Percentiles rank a stretch among this genome's conserved stretches.
Conservation (phyloP, 1,284 basidiomycete species). For the Acaromyces ingoldii region DNA sequence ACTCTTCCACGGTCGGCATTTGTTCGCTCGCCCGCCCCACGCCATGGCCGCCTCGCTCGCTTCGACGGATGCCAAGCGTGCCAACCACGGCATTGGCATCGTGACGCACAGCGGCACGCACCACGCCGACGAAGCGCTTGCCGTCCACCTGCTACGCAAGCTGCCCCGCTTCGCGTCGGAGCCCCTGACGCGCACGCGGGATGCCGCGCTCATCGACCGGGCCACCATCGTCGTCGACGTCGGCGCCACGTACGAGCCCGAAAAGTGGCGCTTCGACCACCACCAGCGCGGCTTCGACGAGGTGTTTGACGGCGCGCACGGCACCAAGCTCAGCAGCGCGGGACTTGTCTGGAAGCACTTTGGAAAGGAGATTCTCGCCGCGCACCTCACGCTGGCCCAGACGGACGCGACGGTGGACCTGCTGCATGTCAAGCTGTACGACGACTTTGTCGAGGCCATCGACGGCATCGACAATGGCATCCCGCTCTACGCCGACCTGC, state of each 20-base stretch:
- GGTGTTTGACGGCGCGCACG: slow-evolving; percentile 72
- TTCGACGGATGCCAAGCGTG: slow-evolving; percentile 9
- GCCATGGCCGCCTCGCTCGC: too few species aligned
- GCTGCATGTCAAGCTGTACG: slow-evolving; percentile 86
- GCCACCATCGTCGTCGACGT: slow-evolving; percentile 98
- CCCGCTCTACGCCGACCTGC: slow-evolving; percentile 39
- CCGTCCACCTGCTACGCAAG: slow-evolving; percentile 80
- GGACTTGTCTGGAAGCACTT: slow-evolving; percentile 80
- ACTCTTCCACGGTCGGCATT: too few species aligned
- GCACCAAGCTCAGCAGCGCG: slow-evolving; percentile 85
- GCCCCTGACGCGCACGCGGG: slow-evolving; percentile 60
- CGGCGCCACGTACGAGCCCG: slow-evolving; percentile 82
- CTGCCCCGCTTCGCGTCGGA: slow-evolving; percentile 67
- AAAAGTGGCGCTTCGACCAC: slow-evolving; percentile 79
- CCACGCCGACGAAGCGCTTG: slow-evolving; percentile 92
- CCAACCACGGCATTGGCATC: slow-evolving; percentile 20
- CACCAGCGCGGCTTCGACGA: slow-evolving; percentile 91
- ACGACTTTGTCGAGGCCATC: slow-evolving; percentile 85
- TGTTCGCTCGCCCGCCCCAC: too few species aligned
- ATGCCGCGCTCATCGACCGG: slow-evolving; percentile 69
- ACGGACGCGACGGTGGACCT: slow-evolving; percentile 65
- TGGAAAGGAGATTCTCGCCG: slow-evolving; percentile 78
- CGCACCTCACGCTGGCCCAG: slow-evolving; percentile 58
- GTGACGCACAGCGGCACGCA: slow-evolving; percentile 88
- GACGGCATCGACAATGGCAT: slow-evolving; percentile 74